Conservation (phyloP, 2,329 filamentous ascomycete genomes). For the Aspergillus puulaauensis region DNA sequence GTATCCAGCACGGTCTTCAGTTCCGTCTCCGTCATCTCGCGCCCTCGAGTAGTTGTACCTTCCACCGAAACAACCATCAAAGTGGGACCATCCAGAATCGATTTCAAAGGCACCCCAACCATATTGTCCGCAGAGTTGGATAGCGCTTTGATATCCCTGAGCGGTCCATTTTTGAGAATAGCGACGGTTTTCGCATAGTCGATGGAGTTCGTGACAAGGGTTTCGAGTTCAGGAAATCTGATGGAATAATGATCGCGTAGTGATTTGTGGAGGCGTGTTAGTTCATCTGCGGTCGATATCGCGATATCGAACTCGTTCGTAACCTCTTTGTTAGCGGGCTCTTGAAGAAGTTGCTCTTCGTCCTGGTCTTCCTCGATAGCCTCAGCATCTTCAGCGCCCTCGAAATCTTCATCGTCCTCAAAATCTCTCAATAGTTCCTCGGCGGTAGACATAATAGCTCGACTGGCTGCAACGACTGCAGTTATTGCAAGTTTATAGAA, state of each 20-base stretch:
- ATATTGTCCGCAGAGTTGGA: conserved; percentile 76
- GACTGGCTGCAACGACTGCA: not conserved
- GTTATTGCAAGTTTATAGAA: not conserved
- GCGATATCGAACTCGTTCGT: conserved; percentile 84
- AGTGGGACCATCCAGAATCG: conserved; percentile 81
- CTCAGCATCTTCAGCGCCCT: conserved; percentile 57
- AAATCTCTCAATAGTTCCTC: conserved; percentile 93
- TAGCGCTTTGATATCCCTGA: conserved; percentile 81
- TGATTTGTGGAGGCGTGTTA: conserved; percentile 91
- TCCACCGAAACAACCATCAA: conserved; percentile 96
- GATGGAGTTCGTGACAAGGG: conserved; percentile 83
- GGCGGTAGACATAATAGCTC: conserved; percentile 73
- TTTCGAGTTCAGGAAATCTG: conserved; percentile 89
- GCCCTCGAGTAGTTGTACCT: conserved; percentile 83
- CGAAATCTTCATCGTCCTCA: conserved; percentile 70
- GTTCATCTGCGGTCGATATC: conserved; percentile 89
- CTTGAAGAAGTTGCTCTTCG: conserved; percentile 54
- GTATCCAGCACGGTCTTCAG: conserved; percentile 72
- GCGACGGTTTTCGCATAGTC: conserved; percentile 95
- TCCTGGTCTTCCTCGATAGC: conserved; percentile 60
- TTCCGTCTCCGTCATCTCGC: conserved; percentile 72
- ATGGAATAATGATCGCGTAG: conserved; percentile 94
- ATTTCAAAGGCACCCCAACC: conserved; percentile 71
- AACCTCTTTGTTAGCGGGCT: conserved; percentile 65
- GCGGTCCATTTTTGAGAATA: conserved; percentile 87